Conservation (phyloP, 495 filamentous ascomycete genomes). For the Penicillium canescens region DNA sequence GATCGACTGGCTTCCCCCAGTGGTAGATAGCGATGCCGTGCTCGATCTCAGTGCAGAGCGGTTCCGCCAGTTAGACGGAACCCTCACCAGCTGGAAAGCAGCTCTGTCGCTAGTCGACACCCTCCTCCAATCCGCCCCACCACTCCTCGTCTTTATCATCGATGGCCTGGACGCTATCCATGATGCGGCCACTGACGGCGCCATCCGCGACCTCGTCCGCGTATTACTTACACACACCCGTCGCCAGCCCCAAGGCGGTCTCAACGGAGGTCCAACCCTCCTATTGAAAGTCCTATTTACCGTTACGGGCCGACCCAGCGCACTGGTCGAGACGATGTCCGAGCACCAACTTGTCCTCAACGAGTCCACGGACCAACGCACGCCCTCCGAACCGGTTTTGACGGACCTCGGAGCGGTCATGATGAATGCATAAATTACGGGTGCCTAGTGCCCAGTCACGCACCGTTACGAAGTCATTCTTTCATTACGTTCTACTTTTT, state of each 20-base stretch:
- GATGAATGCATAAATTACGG: conserved; percentile 39
- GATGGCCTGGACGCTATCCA: conserved; percentile 44
- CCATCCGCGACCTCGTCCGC: conserved; percentile 38
- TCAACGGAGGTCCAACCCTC: conserved; percentile 26
- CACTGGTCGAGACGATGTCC: conserved; percentile 39
- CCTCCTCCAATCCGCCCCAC: conserved; percentile 40
- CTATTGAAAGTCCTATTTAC: conserved; percentile 47
- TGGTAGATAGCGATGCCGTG: conserved; percentile 39
- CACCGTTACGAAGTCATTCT: conserved; percentile 21
- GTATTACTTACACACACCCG: conserved; percentile 40
- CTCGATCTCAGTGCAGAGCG: conserved; percentile 41
- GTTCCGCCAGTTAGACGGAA: conserved; percentile 40
- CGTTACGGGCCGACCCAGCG: conserved; percentile 34
- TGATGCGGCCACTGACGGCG: conserved; percentile 35
- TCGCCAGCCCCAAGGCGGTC: conserved; percentile 24
- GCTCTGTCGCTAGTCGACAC: conserved; percentile 41
- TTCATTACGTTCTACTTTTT: background rate
- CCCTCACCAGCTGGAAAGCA: conserved; percentile 41
- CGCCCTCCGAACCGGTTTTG: conserved; percentile 23
- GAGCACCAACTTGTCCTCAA: conserved; percentile 36
- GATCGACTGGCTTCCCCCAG: conserved; percentile 44
- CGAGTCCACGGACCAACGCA: conserved; percentile 27
- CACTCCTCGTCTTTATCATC: conserved; percentile 44
- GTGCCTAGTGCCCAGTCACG: background rate
- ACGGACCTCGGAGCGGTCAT: conserved; percentile 37